Conservation (phyloP, 331 rosid species). For the Spiraea crenata region DNA sequence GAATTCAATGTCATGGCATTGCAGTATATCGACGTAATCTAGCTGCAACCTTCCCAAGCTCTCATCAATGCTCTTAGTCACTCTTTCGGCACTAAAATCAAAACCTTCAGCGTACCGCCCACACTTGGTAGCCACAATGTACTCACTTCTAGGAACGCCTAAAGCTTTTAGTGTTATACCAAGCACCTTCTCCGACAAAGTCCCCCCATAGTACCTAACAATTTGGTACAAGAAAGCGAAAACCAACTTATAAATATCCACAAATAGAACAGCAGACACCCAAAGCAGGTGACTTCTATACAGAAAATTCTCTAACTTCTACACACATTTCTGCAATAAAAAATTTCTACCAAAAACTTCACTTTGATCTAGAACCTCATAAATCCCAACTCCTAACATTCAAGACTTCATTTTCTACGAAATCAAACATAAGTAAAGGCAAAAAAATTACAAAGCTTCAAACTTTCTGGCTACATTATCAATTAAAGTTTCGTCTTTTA, state of each 20-base stretch:
- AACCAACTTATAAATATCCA: background rate
- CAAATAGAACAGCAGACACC: background rate
- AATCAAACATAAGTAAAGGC: conserved; percentile 8
- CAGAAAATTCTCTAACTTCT: background rate
- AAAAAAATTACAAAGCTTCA: background rate
- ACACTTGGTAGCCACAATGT: conserved; percentile 83
- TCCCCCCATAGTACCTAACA: conserved; percentile 74
- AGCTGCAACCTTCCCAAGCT: conserved; percentile 87
- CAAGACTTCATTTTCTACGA: background rate
- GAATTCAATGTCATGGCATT: conserved; percentile 93
- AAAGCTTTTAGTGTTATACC: conserved; percentile 76
- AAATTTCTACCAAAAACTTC: background rate
- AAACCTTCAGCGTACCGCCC: conserved; percentile 83
- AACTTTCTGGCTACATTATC: background rate
- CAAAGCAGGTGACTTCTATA: background rate
- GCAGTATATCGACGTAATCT: conserved; percentile 83
- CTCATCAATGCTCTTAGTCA: conserved; percentile 78
- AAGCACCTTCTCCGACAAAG: conserved; percentile 72
- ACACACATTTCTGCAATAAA: too few relatives aligned
- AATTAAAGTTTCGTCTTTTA: too few relatives aligned
- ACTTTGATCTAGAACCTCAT: background rate
- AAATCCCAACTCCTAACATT: background rate
- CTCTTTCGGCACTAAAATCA: conserved; percentile 87
- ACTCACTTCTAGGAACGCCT: conserved; percentile 64
- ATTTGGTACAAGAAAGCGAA: background rate